A percentile compares a stretch with the other conserved stretches of the same genome.
These are phyloP conservation scores for Apiospora hydei DNA, from an alignment of 2,329 filamentous ascomycete genomes.

Conservation along the genomic window DNA sequence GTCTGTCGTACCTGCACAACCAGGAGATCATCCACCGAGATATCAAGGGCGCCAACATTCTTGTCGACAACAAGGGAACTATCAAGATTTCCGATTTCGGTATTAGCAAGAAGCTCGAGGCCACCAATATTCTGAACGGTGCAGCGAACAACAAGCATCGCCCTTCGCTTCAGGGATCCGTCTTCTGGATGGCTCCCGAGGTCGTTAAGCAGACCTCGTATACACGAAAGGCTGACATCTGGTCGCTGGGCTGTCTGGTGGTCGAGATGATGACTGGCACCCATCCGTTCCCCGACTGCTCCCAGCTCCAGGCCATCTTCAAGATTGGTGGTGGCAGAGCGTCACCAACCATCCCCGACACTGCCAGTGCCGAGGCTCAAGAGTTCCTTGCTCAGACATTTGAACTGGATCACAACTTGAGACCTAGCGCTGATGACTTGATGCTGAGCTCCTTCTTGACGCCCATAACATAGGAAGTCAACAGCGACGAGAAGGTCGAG, in stretches of 20 bases:
- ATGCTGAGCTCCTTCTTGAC: slow-evolving; percentile 83
- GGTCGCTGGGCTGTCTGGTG: slow-evolving; percentile 94
- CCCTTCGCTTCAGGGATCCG: slow-evolving; percentile 90
- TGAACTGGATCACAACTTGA: slow-evolving; percentile 91
- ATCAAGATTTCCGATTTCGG: slow-evolving; percentile 99
- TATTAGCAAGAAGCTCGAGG: slow-evolving; percentile 97
- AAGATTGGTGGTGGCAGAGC: slow-evolving; percentile 92
- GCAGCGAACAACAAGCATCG: slow-evolving; percentile 73
- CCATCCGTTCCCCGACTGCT: slow-evolving; percentile 96
- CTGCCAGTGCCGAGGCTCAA: slow-evolving; percentile 83
- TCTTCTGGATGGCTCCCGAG: slow-evolving; percentile 99
- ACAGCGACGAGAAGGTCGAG: not conserved
- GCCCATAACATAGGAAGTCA: slow-evolving; percentile 63
- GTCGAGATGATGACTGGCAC: slow-evolving; percentile 99
- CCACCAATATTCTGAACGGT: slow-evolving; percentile 79
- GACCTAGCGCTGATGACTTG: slow-evolving; percentile 91
- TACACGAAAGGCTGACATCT: slow-evolving; percentile 98
- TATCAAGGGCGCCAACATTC: slow-evolving; percentile 98
- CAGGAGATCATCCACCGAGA: slow-evolving; percentile 97
- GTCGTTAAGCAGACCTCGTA: slow-evolving; percentile 98
- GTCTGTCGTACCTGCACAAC: slow-evolving; percentile 91
- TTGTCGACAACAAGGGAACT: slow-evolving; percentile 98
- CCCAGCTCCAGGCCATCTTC: slow-evolving; percentile 97
- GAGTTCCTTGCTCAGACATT: slow-evolving; percentile 89
- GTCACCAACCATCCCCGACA: slow-evolving; percentile 86